Conservation (phyloP, 1,284 basidiomycete species). For the Erythrobasidium hasegawianum region DNA sequence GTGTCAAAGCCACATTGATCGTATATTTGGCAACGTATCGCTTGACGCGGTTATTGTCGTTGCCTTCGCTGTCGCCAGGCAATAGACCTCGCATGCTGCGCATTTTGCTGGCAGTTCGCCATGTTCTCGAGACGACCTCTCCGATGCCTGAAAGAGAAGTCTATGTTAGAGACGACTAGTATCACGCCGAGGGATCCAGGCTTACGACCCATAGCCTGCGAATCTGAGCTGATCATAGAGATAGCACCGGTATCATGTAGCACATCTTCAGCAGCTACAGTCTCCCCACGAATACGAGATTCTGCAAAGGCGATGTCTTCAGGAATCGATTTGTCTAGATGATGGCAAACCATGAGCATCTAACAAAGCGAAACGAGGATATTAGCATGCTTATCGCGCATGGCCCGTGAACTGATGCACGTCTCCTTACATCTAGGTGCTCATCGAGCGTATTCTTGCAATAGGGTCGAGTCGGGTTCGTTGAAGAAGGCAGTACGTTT, state of each 20-base stretch:
- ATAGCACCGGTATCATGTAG: slow-evolving; percentile 93
- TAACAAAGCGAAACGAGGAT: slow-evolving; percentile 45
- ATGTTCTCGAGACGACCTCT: slow-evolving; percentile 87
- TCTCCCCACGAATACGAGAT: slow-evolving; percentile 93
- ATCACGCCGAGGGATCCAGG: no score
- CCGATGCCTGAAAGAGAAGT: slow-evolving; percentile 73
- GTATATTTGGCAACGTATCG: slow-evolving; percentile 93
- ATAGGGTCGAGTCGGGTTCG: slow-evolving; percentile 93
- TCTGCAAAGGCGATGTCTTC: slow-evolving; percentile 97
- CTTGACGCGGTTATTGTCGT: slow-evolving; percentile 93
- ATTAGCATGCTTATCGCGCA: no score
- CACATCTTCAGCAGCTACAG: slow-evolving; percentile 95
- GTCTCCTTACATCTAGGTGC: slow-evolving; percentile 92
- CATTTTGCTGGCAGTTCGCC: slow-evolving; percentile 97
- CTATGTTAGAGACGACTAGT: no score
- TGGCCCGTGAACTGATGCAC: no score
- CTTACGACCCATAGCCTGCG: slow-evolving; percentile 83
- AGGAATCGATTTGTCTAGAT: slow-evolving; percentile 74
- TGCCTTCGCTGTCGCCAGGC: slow-evolving; percentile 54
- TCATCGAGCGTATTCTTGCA: slow-evolving; percentile 91
- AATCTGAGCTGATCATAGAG: slow-evolving; percentile 89
- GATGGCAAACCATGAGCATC: slow-evolving; percentile 97
- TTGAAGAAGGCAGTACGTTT: slow-evolving; percentile 95
- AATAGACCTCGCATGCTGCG: slow-evolving; percentile 71
- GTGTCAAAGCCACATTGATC: slow-evolving; percentile 92